Conservation (phyloP, 345 rosid genomes). For the Gossypium mustelinum region DNA sequence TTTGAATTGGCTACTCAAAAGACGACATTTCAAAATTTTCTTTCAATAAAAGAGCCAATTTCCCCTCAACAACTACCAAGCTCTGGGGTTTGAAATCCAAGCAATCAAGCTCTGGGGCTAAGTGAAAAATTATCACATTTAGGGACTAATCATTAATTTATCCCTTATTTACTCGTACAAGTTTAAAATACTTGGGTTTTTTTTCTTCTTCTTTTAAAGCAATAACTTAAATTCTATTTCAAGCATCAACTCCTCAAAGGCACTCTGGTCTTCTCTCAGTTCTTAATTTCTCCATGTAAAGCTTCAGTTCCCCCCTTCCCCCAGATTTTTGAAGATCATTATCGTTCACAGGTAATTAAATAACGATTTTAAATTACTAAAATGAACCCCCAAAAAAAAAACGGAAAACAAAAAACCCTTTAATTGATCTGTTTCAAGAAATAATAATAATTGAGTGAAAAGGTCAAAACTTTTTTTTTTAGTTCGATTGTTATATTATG, state of each 20-base stretch:
- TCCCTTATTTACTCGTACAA: not conserved
- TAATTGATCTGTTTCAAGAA: not conserved
- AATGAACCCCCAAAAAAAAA: not conserved
- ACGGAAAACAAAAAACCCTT: not conserved
- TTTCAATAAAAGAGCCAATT: too few relatives aligned
- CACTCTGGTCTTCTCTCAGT: not conserved
- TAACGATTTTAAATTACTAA: not conserved
- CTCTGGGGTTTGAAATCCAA: too few relatives aligned
- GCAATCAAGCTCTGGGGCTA: too few relatives aligned
- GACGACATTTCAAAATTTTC: rapidly evolving
- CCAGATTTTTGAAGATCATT: slow-evolving; percentile 1
- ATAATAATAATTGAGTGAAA: not conserved
- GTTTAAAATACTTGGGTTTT: not conserved
- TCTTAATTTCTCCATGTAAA: not conserved
- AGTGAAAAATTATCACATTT: too few relatives aligned
- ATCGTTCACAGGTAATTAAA: slow-evolving; percentile 5
- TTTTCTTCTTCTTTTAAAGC: not conserved
- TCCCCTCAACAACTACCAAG: too few relatives aligned
- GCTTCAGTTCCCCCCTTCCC: not conserved
- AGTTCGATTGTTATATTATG: not conserved
- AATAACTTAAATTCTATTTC: not conserved
- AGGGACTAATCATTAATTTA: too few relatives aligned
- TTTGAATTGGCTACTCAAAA: rapidly evolving
- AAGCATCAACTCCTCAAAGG: not conserved
- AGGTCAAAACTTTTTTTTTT: not conserved